Conservation (phyloP, 2,329 filamentous ascomycete genomes). For the Arthrobotrys sinensis region DNA sequence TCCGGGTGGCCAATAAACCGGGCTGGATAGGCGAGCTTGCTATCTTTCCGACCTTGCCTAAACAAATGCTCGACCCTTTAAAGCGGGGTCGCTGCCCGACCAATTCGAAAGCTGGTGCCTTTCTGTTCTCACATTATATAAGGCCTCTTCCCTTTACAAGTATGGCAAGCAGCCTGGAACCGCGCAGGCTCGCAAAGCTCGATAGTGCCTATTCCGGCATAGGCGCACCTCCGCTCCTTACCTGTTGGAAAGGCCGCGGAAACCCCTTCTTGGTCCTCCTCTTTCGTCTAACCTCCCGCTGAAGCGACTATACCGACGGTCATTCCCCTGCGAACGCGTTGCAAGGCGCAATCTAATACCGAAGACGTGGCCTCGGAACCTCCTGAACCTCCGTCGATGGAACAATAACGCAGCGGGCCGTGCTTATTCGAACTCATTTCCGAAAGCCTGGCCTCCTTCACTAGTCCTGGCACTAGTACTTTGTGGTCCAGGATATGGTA, state of each 20-base stretch:
- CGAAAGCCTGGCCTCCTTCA: slow-evolving; percentile 25
- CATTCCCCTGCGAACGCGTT: slow-evolving; percentile 22
- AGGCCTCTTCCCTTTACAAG: slow-evolving; percentile 52
- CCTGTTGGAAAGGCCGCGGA: slow-evolving; percentile 8
- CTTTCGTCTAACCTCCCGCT: slow-evolving; percentile 19
- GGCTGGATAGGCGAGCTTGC: slow-evolving; percentile 55
- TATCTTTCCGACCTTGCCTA: slow-evolving; percentile 49
- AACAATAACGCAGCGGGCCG: slow-evolving; percentile 5
- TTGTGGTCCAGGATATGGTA: not conserved
- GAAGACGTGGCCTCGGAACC: slow-evolving; percentile 16
- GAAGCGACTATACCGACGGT: slow-evolving; percentile 24
- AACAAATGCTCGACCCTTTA: slow-evolving; percentile 53
- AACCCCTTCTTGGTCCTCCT: not conserved
- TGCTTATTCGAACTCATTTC: slow-evolving; percentile 29
- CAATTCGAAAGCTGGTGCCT: slow-evolving; percentile 50
- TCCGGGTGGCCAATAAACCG: slow-evolving; percentile 59
- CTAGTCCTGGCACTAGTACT: slow-evolving; percentile 15
- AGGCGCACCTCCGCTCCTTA: slow-evolving; percentile 35
- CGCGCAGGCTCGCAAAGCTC: slow-evolving; percentile 56
- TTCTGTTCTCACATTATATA: slow-evolving; percentile 48
- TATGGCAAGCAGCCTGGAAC: slow-evolving; percentile 51
- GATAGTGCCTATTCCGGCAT: slow-evolving; percentile 59
- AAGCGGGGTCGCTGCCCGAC: slow-evolving; percentile 55
- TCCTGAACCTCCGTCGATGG: slow-evolving; percentile 19
- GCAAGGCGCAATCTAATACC: not conserved